These are phyloP conservation scores for Nadsonia starkeyi-henricii DNA, from an alignment of 1,139 yeast species.

Conservation along the genomic window DNA sequence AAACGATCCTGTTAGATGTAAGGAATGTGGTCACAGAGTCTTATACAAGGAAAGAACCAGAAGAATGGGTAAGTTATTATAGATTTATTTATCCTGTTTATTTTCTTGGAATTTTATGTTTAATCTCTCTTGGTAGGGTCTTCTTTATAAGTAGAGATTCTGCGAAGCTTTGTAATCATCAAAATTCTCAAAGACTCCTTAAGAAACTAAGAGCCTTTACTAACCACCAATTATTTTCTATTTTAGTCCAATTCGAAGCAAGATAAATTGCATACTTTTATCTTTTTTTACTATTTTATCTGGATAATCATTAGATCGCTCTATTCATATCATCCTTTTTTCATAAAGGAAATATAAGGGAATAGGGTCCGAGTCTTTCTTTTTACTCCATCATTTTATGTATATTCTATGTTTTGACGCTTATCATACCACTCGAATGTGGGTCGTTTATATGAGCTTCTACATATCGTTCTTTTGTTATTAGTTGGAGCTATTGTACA, in stretches of 20 bases:
- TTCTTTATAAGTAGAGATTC: too few species aligned
- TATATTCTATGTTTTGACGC: neutral
- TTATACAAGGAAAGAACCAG: constrained; percentile 93
- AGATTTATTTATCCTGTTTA: too few species aligned
- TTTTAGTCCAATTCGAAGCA: neutral
- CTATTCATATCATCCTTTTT: too few species aligned
- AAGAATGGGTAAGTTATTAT: constrained; percentile 53
- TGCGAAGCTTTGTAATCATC: too few species aligned
- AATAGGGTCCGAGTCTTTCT: neutral
- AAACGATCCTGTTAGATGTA: constrained; percentile 95
- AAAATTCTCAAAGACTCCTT: too few species aligned
- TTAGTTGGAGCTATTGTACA: neutral
- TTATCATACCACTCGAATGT: neutral
- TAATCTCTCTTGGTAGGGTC: too few species aligned
- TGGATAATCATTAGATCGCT: neutral
- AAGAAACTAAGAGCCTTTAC: too few species aligned
- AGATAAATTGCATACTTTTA: neutral
- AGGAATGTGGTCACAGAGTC: constrained; percentile 97
- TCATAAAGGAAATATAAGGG: too few species aligned
- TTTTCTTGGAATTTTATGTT: neutral
- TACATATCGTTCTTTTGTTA: neutral
- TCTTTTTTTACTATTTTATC: neutral
- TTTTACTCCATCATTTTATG: neutral
- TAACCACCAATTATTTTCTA: neutral
- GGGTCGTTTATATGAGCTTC: neutral